Evolutionary conservation across 805 yeast genomes (phyloP).

Genomic region (Nakazawaea wickerhamii): DNA sequence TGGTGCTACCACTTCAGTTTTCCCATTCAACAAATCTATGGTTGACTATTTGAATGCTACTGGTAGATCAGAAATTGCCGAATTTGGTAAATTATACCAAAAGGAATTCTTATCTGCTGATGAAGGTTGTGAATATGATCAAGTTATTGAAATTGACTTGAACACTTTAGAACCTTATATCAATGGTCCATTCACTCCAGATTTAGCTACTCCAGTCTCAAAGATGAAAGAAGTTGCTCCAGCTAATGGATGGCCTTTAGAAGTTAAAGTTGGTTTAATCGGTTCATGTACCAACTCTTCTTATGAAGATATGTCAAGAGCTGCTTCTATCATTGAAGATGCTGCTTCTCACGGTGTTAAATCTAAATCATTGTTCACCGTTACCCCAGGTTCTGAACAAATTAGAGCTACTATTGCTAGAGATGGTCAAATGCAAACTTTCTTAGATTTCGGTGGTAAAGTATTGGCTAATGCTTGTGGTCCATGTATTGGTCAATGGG

Average conservation of each 20-base stretch:
- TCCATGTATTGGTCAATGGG: constrained; percentile 99
- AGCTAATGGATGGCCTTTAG: constrained; percentile 79
- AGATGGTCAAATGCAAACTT: constrained; percentile 81
- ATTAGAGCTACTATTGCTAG: constrained; percentile 95
- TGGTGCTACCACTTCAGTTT: constrained; percentile 96
- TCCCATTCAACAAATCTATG: constrained; percentile 71
- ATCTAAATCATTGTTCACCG: constrained; percentile 88
- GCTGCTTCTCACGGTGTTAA: constrained; percentile 83
- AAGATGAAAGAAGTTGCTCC: constrained; percentile 67
- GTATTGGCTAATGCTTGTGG: constrained; percentile 98
- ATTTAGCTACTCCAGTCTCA: constrained; percentile 89
- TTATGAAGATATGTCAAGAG: constrained; percentile 97
- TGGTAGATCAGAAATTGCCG: constrained; percentile 76
- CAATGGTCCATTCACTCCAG: constrained; percentile 98
- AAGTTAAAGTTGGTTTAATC: constrained; percentile 86
- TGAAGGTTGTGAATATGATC: constrained; percentile 84
- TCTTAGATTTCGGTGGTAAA: constrained; percentile 82
- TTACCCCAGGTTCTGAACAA: constrained; percentile 98
- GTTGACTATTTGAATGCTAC: constrained; percentile 71
- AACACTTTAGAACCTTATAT: constrained; percentile 87
- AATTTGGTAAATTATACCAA: constrained; percentile 50
- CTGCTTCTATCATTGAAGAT: constrained; percentile 82
- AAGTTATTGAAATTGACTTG: constrained; percentile 85
- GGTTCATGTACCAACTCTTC: constrained; percentile 99
- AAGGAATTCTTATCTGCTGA: constrained; percentile 74